A percentile compares a stretch with the other conserved stretches of the same genome.
Conservation (phyloP, 2,329 filamentous ascomycete species). For the Aaosphaeria arxii region DNA sequence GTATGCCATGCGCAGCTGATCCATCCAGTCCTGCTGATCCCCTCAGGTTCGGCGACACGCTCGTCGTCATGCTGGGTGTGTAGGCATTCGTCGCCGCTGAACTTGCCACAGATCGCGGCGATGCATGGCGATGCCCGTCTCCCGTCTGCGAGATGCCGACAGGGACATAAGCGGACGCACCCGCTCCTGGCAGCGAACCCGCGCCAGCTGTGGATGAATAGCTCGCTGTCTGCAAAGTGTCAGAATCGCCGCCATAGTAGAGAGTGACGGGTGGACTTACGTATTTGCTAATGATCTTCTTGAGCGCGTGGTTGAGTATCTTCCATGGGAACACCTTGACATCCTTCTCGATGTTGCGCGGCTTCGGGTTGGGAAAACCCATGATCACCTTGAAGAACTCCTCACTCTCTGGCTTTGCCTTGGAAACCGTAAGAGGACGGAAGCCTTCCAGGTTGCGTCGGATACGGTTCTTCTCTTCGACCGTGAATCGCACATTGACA, state of each 20-base stretch:
- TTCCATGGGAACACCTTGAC: conserved; percentile 99
- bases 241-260: conserved; percentile 12
- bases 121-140: conserved; percentile 47
- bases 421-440: conserved; percentile 87
- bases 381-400: conserved; percentile 99
- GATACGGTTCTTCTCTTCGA: conserved; percentile 98
- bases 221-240: conserved; percentile 57
- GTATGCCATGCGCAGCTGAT: conserved; percentile 36
- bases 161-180: conserved; percentile 31
- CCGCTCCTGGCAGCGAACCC: conserved; percentile 40
- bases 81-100: conserved; percentile 45
- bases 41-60: conserved; percentile 44
- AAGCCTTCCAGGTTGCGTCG: conserved; percentile 94
- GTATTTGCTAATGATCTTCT: conserved; percentile 99
- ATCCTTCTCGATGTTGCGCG: conserved; percentile 97
- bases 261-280: conserved; percentile 44
- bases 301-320: conserved; percentile 78
- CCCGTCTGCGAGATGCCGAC: conserved; percentile 48
- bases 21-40: conserved; percentile 37
- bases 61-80: conserved; percentile 40
- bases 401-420: conserved; percentile 86
- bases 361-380: conserved; percentile 92
- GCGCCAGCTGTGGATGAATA: conserved; percentile 63
- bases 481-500: conserved; percentile 81
- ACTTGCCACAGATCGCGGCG: conserved; percentile 48